These are phyloP conservation scores for Penicillium ochrochloron DNA, from an alignment of 495 filamentous ascomycete genomes.

Conservation along the genomic window DNA sequence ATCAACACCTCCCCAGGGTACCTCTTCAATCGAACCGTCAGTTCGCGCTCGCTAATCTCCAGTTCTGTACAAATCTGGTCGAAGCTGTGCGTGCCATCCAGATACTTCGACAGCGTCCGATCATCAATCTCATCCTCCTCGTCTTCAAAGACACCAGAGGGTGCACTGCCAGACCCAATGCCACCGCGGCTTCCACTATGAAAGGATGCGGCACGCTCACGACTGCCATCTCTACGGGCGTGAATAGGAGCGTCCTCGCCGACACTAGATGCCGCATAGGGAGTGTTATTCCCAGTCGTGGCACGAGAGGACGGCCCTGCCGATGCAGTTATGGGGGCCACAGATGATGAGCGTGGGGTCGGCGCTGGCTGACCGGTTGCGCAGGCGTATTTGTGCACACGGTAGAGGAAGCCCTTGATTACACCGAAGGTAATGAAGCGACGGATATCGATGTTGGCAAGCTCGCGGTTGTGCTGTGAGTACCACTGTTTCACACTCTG, in stretches of 20 bases:
- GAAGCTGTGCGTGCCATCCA: constrained; percentile 83
- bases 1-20: constrained; percentile 57
- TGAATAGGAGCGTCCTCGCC: constrained; percentile 35
- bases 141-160: constrained; percentile 34
- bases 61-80: constrained; percentile 90
- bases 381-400: constrained; percentile 88
- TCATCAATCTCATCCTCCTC: constrained; percentile 47
- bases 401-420: constrained; percentile 93
- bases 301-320: constrained; percentile 41
- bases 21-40: constrained; percentile 55
- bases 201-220: constrained; percentile 35
- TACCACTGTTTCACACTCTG: constrained; percentile 83
- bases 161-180: constrained; percentile 20
- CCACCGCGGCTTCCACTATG: constrained; percentile 39
- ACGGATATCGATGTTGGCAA: constrained; percentile 79
- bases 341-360: constrained; percentile 31
- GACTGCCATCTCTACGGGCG: constrained; percentile 24
- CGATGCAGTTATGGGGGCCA: constrained; percentile 21
- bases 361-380: constrained; percentile 53
- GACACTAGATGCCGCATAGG: constrained; percentile 42
- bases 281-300: constrained; percentile 44
- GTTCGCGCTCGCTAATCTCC: constrained; percentile 60
- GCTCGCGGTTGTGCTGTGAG: constrained; percentile 65
- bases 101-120: constrained; percentile 62
- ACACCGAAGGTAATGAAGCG: constrained; percentile 94